A percentile compares a stretch with the other conserved stretches of the same genome.
Conservation (phyloP, 192 early-diverging fungal species). For the Backusella westeae region DNA sequence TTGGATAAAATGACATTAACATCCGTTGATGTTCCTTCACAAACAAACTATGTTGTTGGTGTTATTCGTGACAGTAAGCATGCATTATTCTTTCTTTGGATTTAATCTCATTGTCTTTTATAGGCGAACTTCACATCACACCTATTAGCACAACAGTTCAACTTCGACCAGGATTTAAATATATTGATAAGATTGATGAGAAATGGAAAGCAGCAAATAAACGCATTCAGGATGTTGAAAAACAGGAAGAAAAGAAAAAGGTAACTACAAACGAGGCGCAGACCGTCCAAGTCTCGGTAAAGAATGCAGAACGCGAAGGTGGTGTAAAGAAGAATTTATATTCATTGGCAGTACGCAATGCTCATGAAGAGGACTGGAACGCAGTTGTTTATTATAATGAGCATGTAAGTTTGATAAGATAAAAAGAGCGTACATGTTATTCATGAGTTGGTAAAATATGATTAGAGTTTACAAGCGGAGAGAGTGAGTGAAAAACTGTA, state of each 20-base stretch:
- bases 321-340: slow-evolving; percentile 58
- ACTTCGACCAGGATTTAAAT: slow-evolving; percentile 84
- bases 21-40: slow-evolving; percentile 73
- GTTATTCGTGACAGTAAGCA: slow-evolving; percentile 65
- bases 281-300: slow-evolving; percentile 54
- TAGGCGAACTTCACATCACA: slow-evolving; percentile 85
- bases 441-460: no score
- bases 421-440: no score
- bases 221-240: slow-evolving; percentile 63
- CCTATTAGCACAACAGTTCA: slow-evolving; percentile 73
- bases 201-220: slow-evolving; percentile 69
- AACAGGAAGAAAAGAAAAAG: slow-evolving; percentile 51
- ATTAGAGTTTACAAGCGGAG: slow-evolving; percentile 29
- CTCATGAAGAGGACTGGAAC: slow-evolving; percentile 75
- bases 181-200: slow-evolving; percentile 88
- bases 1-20: slow-evolving; percentile 82
- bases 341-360: slow-evolving; percentile 55
- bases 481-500: slow-evolving; percentile 39
- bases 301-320: slow-evolving; percentile 61
- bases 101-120: not conserved
- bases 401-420: slow-evolving; percentile 36
- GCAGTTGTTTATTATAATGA: slow-evolving; percentile 61
- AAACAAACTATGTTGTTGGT: slow-evolving; percentile 84
- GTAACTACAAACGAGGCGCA: slow-evolving; percentile 39
- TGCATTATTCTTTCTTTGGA: not conserved